Conservation (phyloP, 805 yeast species). For the Zygoascus flipseniorum region DNA sequence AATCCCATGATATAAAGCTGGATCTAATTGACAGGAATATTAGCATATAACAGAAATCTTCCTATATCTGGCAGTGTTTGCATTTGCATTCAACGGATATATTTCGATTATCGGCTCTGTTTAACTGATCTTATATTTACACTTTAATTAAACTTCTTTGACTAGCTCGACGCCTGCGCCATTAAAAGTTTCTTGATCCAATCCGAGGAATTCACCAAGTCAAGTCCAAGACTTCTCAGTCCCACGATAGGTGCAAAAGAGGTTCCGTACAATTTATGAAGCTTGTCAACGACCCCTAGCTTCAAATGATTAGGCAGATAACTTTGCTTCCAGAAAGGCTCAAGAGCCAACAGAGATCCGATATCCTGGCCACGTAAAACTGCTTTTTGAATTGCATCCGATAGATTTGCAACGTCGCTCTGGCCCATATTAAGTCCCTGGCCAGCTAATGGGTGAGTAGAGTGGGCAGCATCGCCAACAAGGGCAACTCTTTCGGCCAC, state of each 20-base stretch:
- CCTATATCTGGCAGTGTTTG: too few relatives aligned
- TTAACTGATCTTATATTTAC: too few relatives aligned
- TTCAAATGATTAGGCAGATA: conserved; percentile 72
- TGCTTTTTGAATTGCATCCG: conserved; percentile 62
- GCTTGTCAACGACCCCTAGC: conserved; percentile 83
- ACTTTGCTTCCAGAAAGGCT: conserved; percentile 78
- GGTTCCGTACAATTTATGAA: conserved; percentile 78
- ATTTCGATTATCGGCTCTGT: too few relatives aligned
- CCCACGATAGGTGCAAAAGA: conserved; percentile 67
- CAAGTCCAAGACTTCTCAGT: conserved; percentile 68
- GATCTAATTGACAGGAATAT: too few relatives aligned
- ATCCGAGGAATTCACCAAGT: conserved; percentile 52
- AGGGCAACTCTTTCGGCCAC: conserved; percentile 77
- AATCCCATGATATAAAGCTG: too few relatives aligned
- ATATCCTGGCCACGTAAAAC: conserved; percentile 75
- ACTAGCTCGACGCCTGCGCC: conserved; percentile 35
- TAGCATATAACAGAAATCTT: too few relatives aligned
- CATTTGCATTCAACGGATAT: too few relatives aligned
- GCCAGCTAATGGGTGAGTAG: conserved; percentile 95
- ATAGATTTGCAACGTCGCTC: conserved; percentile 71
- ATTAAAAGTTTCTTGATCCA: conserved; percentile 66
- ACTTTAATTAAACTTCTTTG: neutral
- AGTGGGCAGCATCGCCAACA: conserved; percentile 98
- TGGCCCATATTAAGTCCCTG: conserved; percentile 98
- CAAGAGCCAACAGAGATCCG: conserved; percentile 72